A percentile compares a stretch with the other conserved stretches of the same genome.
Conservation (phyloP, 805 yeast species). For the Pichia paraexigua region DNA sequence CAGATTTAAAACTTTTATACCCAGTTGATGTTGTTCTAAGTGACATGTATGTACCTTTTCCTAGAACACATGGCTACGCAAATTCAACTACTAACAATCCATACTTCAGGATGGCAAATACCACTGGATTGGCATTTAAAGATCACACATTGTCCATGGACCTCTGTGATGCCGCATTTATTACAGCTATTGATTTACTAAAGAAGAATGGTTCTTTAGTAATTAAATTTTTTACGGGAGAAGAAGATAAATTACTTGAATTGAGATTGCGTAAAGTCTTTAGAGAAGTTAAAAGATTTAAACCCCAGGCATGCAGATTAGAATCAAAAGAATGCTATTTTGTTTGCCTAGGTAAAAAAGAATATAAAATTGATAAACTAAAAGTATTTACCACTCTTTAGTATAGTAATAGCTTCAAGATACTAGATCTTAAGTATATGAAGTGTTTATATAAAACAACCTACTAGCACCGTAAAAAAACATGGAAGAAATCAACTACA, state of each 20-base stretch:
- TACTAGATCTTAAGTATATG: too few species aligned
- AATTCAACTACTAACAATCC: constrained; percentile 68
- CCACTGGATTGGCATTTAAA: constrained; percentile 70
- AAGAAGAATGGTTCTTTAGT: constrained; percentile 65
- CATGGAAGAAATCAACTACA: too few species aligned
- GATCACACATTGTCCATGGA: constrained; percentile 88
- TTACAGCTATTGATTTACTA: constrained; percentile 64
- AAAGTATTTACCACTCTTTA: constrained; percentile 31
- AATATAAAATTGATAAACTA: constrained; percentile 32
- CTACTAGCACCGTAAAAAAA: too few species aligned
- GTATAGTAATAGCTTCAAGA: not conserved
- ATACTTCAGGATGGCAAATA: constrained; percentile 86
- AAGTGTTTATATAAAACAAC: too few species aligned
- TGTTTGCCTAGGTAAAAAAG: constrained; percentile 49
- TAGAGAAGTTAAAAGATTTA: constrained; percentile 53
- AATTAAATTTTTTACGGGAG: constrained; percentile 81
- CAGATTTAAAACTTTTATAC: constrained; percentile 9
- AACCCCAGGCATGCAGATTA: constrained; percentile 73
- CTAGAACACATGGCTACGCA: constrained; percentile 44
- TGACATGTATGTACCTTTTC: constrained; percentile 74
- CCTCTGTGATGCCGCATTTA: constrained; percentile 83
- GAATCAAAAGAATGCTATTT: constrained; percentile 83
- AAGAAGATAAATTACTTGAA: constrained; percentile 64
- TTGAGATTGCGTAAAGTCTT: constrained; percentile 51
- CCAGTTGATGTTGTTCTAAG: constrained; percentile 65